Percentiles rank a stretch among this genome's conserved stretches.
These are phyloP conservation scores for Grosmannia penicillata DNA, from an alignment of 2,329 filamentous ascomycete genomes.

Conservation along the genomic window DNA sequence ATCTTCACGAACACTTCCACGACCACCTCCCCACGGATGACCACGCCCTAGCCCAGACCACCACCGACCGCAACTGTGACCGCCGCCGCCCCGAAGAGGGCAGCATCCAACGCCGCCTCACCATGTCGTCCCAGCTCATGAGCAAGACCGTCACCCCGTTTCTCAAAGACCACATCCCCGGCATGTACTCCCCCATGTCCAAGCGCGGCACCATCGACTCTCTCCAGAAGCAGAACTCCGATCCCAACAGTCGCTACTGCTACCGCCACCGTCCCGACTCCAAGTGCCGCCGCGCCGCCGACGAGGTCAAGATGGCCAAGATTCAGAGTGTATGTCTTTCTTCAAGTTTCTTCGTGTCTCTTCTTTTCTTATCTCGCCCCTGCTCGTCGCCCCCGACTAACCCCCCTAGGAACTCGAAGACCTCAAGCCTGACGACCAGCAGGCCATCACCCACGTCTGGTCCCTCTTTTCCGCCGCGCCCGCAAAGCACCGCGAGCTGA, in stretches of 20 bases:
- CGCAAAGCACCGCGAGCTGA: constrained; percentile 82
- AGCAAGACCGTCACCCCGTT: constrained; percentile 75
- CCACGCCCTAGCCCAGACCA: not conserved
- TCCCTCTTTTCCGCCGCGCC: constrained; percentile 93
- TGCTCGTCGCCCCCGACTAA: not conserved
- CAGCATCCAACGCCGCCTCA: constrained; percentile 33
- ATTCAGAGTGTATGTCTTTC: constrained; percentile 61
- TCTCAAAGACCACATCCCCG: constrained; percentile 78
- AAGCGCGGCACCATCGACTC: constrained; percentile 32
- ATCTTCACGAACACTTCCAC: not conserved
- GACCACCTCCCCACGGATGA: not conserved
- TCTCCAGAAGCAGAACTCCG: constrained; percentile 25
- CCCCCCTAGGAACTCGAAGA: constrained; percentile 59
- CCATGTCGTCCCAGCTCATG: constrained; percentile 51
- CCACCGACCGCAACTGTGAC: constrained; percentile 31
- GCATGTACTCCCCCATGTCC: constrained; percentile 70
- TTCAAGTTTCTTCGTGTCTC: constrained; percentile 4
- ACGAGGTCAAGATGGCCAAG: constrained; percentile 92
- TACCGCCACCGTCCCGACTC: constrained; percentile 90
- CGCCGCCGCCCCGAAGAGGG: constrained; percentile 34
- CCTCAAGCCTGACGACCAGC: constrained; percentile 72
- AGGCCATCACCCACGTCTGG: constrained; percentile 95
- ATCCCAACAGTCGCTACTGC: constrained; percentile 78
- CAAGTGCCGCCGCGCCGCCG: constrained; percentile 82
- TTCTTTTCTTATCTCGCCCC: not conserved